Conservation (phyloP, 495 filamentous ascomycete species). For the Daldinia loculata region DNA sequence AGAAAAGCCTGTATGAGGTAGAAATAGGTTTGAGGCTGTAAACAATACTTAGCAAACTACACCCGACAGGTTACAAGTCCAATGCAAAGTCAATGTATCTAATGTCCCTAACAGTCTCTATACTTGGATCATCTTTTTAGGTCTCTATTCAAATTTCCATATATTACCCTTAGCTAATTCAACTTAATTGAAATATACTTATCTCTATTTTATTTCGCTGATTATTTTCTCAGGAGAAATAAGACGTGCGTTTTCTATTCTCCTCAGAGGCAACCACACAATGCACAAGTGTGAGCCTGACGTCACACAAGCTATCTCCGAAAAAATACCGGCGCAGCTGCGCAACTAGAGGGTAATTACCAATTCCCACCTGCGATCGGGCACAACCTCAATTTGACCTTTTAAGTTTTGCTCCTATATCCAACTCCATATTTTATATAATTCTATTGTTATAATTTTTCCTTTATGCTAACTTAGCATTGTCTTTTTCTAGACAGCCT, state of each 20-base stretch:
- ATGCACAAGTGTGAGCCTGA: background rate
- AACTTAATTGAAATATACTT: too few relatives aligned
- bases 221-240: background rate
- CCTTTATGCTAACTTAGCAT: background rate
- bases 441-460: background rate
- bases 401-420: background rate
- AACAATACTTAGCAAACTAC: too few relatives aligned
- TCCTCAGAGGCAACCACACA: background rate
- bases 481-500: background rate
- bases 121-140: too few relatives aligned
- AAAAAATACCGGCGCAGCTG: conserved; percentile 14
- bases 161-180: too few relatives aligned
- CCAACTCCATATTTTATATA: background rate
- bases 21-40: background rate
- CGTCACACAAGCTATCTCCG: conserved; percentile 1
- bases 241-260: too few relatives aligned
- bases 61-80: too few relatives aligned
- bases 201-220: background rate
- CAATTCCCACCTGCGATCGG: background rate
- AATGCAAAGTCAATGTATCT: too few relatives aligned
- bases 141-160: too few relatives aligned
- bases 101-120: too few relatives aligned
- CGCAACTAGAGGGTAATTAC: background rate
- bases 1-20: background rate
- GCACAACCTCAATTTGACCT: background rate